A percentile compares a stretch with the other conserved stretches of the same genome.
These are phyloP conservation scores for Dothistroma septosporum DNA, from an alignment of 2,329 filamentous ascomycete genomes.

Conservation along the genomic window DNA sequence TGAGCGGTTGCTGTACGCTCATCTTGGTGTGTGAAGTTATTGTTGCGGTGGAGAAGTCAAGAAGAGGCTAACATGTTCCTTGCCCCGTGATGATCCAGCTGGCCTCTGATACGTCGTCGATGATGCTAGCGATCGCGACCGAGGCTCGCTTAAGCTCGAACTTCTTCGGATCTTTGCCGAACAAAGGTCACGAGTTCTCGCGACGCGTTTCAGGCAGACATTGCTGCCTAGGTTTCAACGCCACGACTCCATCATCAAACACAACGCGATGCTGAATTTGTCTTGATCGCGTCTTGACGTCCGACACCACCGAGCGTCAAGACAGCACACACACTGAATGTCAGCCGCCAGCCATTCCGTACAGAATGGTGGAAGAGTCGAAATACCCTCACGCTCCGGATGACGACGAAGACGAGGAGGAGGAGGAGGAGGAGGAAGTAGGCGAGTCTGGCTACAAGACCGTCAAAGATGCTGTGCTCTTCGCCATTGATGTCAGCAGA, in stretches of 20 bases:
- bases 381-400: constrained; percentile 29
- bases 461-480: constrained; percentile 95
- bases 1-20: constrained; percentile 28
- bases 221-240: not conserved
- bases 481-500: constrained; percentile 84
- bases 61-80: not conserved
- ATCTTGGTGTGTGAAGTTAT: constrained; percentile 16
- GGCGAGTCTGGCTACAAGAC: constrained; percentile 76
- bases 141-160: not conserved
- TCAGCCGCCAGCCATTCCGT: constrained; percentile 5
- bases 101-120: not conserved
- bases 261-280: not conserved
- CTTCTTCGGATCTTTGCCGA: not conserved
- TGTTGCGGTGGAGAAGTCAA: not conserved
- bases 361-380: constrained; percentile 22
- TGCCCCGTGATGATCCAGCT: constrained; percentile 1
- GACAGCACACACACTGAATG: not conserved
- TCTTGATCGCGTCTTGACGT: not conserved
- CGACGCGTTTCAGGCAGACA: not conserved
- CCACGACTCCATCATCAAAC: not conserved
- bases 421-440: constrained; percentile 65
- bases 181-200: not conserved
- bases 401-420: constrained; percentile 47
- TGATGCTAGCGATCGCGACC: not conserved
- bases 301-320: not conserved